Evolutionary conservation across 2,329 filamentous ascomycete species (phyloP).

Genomic region (Cryphonectria japonica): DNA sequence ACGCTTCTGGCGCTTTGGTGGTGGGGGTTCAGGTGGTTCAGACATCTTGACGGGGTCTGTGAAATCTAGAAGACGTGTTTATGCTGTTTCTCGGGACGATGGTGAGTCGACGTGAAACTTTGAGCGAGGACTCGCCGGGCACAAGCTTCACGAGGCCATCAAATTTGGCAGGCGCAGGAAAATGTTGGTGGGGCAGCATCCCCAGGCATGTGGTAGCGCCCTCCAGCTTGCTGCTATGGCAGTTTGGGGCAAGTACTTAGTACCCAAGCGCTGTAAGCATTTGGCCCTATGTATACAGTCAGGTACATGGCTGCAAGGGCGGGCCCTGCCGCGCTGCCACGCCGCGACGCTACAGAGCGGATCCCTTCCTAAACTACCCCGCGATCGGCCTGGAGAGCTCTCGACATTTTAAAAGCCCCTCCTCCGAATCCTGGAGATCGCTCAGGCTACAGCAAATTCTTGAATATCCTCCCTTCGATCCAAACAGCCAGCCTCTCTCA

Average conservation of each 20-base stretch:
- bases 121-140: not conserved
- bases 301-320: slow-evolving; percentile 8
- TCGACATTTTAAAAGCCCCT: slow-evolving; percentile 35
- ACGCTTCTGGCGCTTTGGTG: slow-evolving; percentile 65
- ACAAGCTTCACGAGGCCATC: slow-evolving; percentile 15
- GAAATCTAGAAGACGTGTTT: not conserved
- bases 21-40: not conserved
- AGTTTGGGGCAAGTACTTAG: not conserved
- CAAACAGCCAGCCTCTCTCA: not conserved
- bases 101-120: not conserved
- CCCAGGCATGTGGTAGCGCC: not conserved
- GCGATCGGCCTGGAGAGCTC: slow-evolving; percentile 36
- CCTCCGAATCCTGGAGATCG: not conserved
- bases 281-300: not conserved
- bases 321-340: slow-evolving; percentile 17
- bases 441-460: not conserved
- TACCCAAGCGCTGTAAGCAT: not conserved
- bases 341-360: slow-evolving; percentile 2
- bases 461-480: not conserved
- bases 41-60: not conserved
- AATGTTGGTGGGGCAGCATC: slow-evolving; percentile 14
- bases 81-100: not conserved
- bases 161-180: slow-evolving; percentile 22
- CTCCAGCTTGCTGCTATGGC: not conserved
- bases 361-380: slow-evolving; percentile 30